Percentiles rank a stretch among this genome's conserved stretches.
Evolutionary conservation across 2,329 filamentous ascomycete species (phyloP).

Genomic region (Paraphaeosphaeria minitans): DNA sequence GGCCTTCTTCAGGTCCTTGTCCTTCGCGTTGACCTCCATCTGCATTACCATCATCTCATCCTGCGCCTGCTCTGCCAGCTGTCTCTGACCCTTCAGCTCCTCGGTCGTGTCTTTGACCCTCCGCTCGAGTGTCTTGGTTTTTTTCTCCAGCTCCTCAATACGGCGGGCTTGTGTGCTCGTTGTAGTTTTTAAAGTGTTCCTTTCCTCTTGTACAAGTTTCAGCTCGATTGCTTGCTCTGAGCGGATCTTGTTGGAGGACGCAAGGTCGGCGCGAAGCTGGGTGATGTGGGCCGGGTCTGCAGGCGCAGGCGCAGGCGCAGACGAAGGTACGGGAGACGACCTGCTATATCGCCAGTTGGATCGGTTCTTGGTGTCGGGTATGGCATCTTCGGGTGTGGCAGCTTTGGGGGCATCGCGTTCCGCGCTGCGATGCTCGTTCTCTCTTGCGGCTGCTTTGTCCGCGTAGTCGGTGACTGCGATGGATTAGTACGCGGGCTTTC

Average conservation of each 20-base stretch:
- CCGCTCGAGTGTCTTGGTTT: constrained; percentile 65
- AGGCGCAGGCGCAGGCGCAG: constrained; percentile 6
- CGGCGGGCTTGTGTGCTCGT: constrained; percentile 64
- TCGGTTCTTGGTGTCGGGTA: constrained; percentile 15
- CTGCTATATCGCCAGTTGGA: constrained; percentile 6
- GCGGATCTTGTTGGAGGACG: constrained; percentile 76
- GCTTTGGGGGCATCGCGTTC: constrained; percentile 26
- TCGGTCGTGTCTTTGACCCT: constrained; percentile 81
- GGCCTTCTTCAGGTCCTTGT: constrained; percentile 74
- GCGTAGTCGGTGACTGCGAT: constrained; percentile 53
- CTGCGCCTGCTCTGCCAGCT: constrained; percentile 84
- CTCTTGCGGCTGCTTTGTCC: constrained; percentile 48
- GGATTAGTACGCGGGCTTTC: constrained; percentile 13
- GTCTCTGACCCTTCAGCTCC: constrained; percentile 81
- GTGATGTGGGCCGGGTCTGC: constrained; percentile 30
- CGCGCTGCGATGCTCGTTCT: constrained; percentile 26
- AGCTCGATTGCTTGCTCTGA: constrained; percentile 66
- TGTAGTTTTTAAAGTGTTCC: constrained; percentile 66
- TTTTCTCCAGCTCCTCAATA: constrained; percentile 66
- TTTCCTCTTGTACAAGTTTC: constrained; percentile 49
- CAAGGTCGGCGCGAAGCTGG: constrained; percentile 65
- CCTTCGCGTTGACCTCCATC: constrained; percentile 84
- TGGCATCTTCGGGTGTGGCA: constrained; percentile 21
- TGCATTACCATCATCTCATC: constrained; percentile 90
- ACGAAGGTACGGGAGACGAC: neutral